phyloP scores from a whole-genome alignment of 2,329 filamentous ascomycete genomes.

The Ophiocordyceps robertsii region DNA sequence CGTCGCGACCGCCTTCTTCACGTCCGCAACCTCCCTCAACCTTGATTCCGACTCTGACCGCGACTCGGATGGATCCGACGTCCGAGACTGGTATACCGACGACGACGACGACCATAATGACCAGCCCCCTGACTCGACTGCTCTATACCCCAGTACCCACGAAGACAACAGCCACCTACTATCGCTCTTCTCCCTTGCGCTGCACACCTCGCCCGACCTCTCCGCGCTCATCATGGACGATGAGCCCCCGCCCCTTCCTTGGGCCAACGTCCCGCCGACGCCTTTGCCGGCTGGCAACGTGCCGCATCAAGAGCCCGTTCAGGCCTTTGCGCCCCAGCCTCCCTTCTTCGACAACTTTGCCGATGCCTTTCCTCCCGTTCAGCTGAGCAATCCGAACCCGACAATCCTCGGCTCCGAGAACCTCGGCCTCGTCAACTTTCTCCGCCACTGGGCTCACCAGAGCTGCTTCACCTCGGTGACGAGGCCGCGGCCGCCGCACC shows the following conservation, averaged over 20 bases:
- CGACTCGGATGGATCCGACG: neutral
- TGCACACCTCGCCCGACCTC: neutral
- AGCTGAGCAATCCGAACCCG: constrained; percentile 19
- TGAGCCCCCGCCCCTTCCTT: neutral
- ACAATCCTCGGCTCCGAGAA: constrained; percentile 34
- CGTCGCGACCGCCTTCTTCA: neutral
- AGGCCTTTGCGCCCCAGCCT: neutral
- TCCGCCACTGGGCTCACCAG: constrained; percentile 32
- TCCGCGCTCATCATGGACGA: neutral
- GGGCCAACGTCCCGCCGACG: neutral
- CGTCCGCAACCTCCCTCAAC: neutral
- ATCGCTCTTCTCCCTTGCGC: neutral
- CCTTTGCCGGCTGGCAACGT: neutral
- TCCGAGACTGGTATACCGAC: neutral
- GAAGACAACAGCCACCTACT: neutral
- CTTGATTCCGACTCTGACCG: constrained; percentile 2
- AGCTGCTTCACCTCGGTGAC: constrained; percentile 11
- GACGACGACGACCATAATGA: constrained; percentile 2
- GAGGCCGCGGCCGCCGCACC: constrained; percentile 12
- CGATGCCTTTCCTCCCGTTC: constrained; percentile 6
- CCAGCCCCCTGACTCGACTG: neutral
- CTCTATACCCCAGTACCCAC: neutral
- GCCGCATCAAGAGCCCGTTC: neutral
- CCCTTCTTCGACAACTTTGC: neutral
- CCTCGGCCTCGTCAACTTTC: constrained; percentile 33